phyloP scores from a whole-genome alignment of 352 stramenopile genomes.

The Phytopythium delawarense region DNA sequence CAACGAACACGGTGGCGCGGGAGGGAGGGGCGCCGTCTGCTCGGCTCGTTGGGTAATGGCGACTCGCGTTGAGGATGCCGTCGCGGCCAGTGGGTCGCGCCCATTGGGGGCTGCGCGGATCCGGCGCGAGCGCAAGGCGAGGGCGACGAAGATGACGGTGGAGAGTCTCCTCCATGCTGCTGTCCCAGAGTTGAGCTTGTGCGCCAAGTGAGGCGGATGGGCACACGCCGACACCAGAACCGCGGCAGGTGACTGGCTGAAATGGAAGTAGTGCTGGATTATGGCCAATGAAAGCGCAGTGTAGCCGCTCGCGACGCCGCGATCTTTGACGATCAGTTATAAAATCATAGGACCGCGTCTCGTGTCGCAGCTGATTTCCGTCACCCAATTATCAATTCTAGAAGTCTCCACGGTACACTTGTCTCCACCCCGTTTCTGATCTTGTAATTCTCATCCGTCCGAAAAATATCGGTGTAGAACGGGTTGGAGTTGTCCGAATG shows the following conservation, averaged over 20 bases:
- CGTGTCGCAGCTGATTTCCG: neutral
- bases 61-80: neutral
- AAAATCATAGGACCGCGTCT: neutral
- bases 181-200: neutral
- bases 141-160: neutral
- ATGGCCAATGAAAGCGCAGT: neutral
- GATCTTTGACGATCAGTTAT: constrained; percentile 1
- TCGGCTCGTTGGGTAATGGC: neutral
- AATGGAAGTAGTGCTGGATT: neutral
- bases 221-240: neutral
- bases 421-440: too few species aligned
- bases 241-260: neutral
- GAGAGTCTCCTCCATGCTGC: neutral
- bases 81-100: neutral
- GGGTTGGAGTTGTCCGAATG: too few species aligned
- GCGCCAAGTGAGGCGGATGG: neutral
- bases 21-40: neutral
- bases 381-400: neutral
- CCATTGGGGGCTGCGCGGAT: neutral
- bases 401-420: neutral
- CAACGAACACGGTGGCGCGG: neutral
- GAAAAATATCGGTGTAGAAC: too few species aligned
- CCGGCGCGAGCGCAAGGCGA: neutral
- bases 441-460: too few species aligned
- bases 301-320: neutral